Base-by-base conservation (phyloP, 495 filamentous ascomycete genomes). In the Darksidea phi region DNA sequence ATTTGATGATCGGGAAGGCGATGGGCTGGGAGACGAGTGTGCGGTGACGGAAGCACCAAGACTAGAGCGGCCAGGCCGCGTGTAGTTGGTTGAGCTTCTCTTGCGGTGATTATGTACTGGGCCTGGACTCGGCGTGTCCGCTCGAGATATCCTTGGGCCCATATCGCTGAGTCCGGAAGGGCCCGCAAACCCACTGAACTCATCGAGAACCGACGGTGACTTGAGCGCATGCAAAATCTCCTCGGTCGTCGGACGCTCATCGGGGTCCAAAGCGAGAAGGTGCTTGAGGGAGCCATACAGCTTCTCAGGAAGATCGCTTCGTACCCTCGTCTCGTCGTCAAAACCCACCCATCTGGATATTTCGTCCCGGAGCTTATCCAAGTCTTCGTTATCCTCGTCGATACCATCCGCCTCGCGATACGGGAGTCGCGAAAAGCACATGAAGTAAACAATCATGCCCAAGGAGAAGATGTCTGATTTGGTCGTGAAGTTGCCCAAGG, bases 401-500 rank as follows among this genome's bases (percentile, higher is more conserved):
- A 95, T 78, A 20, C 85, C 75, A 66, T 97, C 91, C 32, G 91
- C 93, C 68, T 86, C 87, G 23, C 67, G 76, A 69, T 97, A 98
- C 1, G 94, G 94, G 1, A 97, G 82, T 7, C 88, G 81, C 0
- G 88, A 89, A 71, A 97, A 98, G 71, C 95, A 97, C 75, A 97
- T 84, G 65, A 97, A 97, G 73, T 97, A 95, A 3, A 98, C 82
- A 45, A 97, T 97, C 94, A 98, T 96, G 34, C 94, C 94, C 0
- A 98, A 73, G 2, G 91, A 96, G 74, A 98, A 98, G 11, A 98
- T 88, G 71, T 98, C 94, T 0, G 91, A 96, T 68, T 97, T 98
- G 51, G 88, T 88, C 0, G 90, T 95, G 67, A 98, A 98, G 67
- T 97, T 95, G 4, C 88, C 91, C 64, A 88, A 88, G 11, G 80